Percentiles rank a stretch among this genome's conserved stretches.
Evolutionary conservation across 495 filamentous ascomycete genomes (phyloP).

Genomic region (Tuber microsphaerosporum): DNA sequence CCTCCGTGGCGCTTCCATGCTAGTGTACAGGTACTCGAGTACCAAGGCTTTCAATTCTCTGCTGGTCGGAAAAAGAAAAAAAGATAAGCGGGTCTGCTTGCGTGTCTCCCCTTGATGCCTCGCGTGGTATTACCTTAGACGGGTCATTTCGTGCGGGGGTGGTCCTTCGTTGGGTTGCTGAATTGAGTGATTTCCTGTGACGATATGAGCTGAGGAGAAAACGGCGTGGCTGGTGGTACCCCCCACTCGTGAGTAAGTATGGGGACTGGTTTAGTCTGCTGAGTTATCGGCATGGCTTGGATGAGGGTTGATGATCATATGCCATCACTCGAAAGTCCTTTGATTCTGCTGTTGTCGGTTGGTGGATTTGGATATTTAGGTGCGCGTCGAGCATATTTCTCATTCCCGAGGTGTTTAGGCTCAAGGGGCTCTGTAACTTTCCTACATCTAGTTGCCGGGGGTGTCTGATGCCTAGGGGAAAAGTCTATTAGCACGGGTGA

Average conservation of each 20-base stretch:
- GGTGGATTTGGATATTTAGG: background rate
- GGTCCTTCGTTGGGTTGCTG: background rate
- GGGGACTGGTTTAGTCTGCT: background rate
- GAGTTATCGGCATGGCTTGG: background rate
- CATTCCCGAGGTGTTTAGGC: background rate
- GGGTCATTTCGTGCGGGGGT: background rate
- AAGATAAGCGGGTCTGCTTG: background rate
- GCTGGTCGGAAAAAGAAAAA: background rate
- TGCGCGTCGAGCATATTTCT: background rate
- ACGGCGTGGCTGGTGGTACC: background rate
- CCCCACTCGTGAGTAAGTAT: background rate
- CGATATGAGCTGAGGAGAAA: background rate
- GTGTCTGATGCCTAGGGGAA: too few species aligned
- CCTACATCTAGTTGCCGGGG: background rate
- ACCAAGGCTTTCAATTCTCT: background rate
- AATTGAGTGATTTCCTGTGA: background rate
- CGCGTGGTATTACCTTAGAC: background rate
- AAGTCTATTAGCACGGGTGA: too few species aligned
- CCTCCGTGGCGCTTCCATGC: too few species aligned
- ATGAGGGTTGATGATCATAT: background rate
- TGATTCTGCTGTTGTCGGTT: background rate
- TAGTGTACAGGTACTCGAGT: too few species aligned
- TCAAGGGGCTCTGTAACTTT: background rate
- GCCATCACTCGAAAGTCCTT: background rate
- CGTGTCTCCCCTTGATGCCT: background rate